Evolutionary conservation across 148 eudicot species (phyloP), one percentile per base, ranked within the genome.

Genomic region (Simmondsia chinensis): DNA sequence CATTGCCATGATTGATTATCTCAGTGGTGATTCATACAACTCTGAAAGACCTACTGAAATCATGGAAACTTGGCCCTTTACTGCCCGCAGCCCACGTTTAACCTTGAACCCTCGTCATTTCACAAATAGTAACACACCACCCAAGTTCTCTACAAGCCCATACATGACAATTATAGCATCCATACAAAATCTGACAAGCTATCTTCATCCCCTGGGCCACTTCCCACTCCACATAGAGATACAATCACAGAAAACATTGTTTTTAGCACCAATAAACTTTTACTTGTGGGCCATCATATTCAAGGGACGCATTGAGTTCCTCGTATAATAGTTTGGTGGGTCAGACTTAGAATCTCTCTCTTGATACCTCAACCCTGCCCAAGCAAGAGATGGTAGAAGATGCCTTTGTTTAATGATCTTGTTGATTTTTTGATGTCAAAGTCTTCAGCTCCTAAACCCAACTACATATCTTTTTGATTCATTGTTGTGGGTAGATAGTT

Each of bases 151-250:
- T 24, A 28, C 52, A 34, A 64, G 41, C 38, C 68, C 80, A 43
- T 57, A 12, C 39, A 68, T 7, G 68, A 70, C 45, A 77, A 80
- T 22, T 56, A 52, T 10, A 54, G 57, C 41, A 65, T 40, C 24
- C 9, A 29, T 20, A 46, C 33, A 51, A 77, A 69, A 52, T 52
- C 80, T 22, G 83, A 74, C 31, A 44, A 40, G 5, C 57, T 63
- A 11, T 75, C 13, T 57, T 56, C 70, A 3, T 25, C 81, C 19
- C 59, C 89, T 16, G 57, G 28, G n/a, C 35, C 9, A 25, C 28
- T 83, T 39, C 97, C 97, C 6, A 91, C 97, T 29, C 97, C 94
- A 2, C 97, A 11, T 58, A 82, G 9, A 69, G 70, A 56, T 42
- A 80, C 48, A 63, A 65, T 52, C 95, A 89, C 59, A 78, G 97